These are phyloP conservation scores for Leccinum disarticulatum DNA, from an alignment of 768 basidiomycete species.

Conservation along the genomic window DNA sequence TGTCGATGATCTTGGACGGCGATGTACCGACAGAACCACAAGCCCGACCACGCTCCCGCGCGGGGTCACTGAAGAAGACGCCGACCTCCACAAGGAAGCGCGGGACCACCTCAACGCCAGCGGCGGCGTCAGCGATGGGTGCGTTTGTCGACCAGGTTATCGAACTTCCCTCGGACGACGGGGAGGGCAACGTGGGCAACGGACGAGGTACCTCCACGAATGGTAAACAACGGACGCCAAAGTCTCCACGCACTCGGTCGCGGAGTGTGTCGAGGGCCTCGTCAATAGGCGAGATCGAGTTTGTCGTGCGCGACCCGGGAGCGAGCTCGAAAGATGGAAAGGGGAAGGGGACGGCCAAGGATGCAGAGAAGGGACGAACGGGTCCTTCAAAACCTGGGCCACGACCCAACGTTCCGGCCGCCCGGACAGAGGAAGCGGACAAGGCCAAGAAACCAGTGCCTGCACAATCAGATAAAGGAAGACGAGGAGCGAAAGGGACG, in stretches of 20 bases:
- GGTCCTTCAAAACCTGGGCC: not conserved
- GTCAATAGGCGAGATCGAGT: conserved; percentile 3
- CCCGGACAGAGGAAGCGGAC: not conserved
- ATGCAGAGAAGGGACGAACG: not conserved
- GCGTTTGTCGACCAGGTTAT: conserved; percentile 24
- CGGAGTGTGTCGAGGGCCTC: conserved; percentile 1
- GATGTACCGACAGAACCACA: not conserved
- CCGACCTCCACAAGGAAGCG: conserved; percentile 1
- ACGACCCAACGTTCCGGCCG: not conserved
- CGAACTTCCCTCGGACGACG: conserved; percentile 21
- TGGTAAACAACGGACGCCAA: not conserved
- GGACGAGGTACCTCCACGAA: not conserved
- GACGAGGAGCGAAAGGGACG: not conserved
- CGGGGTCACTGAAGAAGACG: conserved; percentile 12
- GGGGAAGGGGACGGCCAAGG: not conserved
- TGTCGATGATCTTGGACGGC: not conserved
- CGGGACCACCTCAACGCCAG: not conserved
- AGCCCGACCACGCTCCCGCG: conserved; percentile 2
- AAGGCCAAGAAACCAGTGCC: not conserved
- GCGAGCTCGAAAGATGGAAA: not conserved
- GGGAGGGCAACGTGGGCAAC: conserved; percentile 3
- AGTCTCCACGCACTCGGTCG: not conserved
- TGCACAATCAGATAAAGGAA: not conserved
- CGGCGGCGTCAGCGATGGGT: conserved; percentile 6
- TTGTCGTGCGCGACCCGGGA: not conserved